These are phyloP conservation scores for Saccharomyces hybrid DNA, from an alignment of 1,139 yeast genomes.

Conservation along the genomic window DNA sequence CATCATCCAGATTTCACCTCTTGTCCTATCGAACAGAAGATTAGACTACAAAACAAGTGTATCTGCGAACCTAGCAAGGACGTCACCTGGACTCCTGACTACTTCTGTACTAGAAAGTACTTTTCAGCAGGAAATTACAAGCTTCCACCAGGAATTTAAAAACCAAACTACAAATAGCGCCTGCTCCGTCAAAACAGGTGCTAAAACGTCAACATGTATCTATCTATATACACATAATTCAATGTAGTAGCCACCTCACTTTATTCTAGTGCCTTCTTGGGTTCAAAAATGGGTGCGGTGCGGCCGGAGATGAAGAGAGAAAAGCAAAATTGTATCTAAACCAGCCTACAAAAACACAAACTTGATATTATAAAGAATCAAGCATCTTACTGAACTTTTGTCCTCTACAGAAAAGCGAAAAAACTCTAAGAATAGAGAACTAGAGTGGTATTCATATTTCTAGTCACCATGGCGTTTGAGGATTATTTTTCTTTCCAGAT, in stretches of 20 bases:
- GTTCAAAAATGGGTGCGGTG: neutral
- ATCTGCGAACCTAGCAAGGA: slow-evolving; percentile 49
- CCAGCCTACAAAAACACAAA: neutral
- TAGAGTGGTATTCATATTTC: neutral
- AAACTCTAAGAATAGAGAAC: neutral
- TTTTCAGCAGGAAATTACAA: slow-evolving; percentile 25
- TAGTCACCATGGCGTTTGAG: slow-evolving; percentile 22
- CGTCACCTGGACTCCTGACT: slow-evolving; percentile 28
- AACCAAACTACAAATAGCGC: neutral
- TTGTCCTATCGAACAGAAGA: slow-evolving; percentile 59
- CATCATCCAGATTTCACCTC: slow-evolving; percentile 70
- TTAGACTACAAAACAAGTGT: slow-evolving; percentile 51
- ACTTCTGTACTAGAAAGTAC: slow-evolving; percentile 31
- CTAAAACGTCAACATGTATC: neutral
- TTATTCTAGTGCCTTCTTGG: neutral
- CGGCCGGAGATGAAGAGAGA: neutral
- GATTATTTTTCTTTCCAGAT: slow-evolving; percentile 38
- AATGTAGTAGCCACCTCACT: neutral
- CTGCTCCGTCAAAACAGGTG: neutral
- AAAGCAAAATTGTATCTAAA: neutral
- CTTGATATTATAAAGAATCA: neutral
- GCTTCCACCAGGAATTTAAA: slow-evolving; percentile 22
- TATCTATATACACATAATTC: neutral
- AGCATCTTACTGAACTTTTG: neutral
- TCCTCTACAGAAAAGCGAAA: neutral